Base-by-base conservation (phyloP, 139 green algal species). In the Gonium pectorale region DNA sequence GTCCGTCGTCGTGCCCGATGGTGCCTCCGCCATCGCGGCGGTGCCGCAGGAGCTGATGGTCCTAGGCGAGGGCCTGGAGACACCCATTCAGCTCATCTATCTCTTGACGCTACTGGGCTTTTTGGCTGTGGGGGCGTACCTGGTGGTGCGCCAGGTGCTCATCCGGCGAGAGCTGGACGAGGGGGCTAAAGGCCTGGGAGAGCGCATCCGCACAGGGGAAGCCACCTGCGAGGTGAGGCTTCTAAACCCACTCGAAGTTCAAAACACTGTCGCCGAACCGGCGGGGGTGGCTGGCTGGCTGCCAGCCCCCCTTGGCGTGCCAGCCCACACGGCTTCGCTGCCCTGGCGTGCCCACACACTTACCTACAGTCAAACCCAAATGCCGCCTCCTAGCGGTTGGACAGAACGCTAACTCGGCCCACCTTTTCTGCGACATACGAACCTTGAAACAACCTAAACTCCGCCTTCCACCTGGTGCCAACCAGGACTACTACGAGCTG, bases 401-500 rank as follows among this genome's bases (percentile, higher is more conserved):
- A n/a, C n/a, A n/a, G n/a, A n/a, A n/a, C n/a, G n/a, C n/a, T n/a
- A n/a, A n/a, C n/a, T n/a, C n/a, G n/a, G n/a, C n/a, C n/a, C n/a
- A n/a, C n/a, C n/a, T n/a, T n/a, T n/a, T n/a, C n/a, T n/a, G n/a
- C n/a, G n/a, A n/a, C n/a, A n/a, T n/a, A n/a, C n/a, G n/a, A n/a
- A n/a, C n/a, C n/a, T n/a, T n/a, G n/a, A n/a, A n/a, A n/a, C n/a
- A n/a, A n/a, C n/a, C n/a, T n/a, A n/a, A n/a, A n/a, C n/a, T n/a
- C n/a, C n/a, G 17, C 13, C 62, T 22, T n/a, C n/a, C 15, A 7
- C 3, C 59, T n/a, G 11, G 3, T 37, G 11, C 60, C 60, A 38
- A 31, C 63, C 90, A 97, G 94, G 97, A 99, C 83, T 98, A 96
- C 85, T 99, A 98, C 89, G 97, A 99, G 92, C 94, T 99, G 75